A percentile compares a stretch with the other conserved stretches of the same genome.
Evolutionary conservation across 495 filamentous ascomycete genomes (phyloP).

Genomic region (Penicillium longicatenatum): DNA sequence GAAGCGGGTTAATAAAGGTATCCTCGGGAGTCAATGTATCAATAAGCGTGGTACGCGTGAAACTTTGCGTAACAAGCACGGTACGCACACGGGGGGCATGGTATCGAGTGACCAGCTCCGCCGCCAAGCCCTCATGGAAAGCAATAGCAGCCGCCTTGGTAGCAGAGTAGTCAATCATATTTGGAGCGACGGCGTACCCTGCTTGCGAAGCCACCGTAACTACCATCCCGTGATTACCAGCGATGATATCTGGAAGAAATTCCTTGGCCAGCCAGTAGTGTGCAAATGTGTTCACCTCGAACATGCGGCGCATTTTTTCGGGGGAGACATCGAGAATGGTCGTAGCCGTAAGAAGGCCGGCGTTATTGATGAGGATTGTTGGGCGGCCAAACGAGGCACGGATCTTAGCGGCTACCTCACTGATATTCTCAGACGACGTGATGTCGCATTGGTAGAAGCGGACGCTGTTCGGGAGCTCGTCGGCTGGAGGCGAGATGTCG

Average conservation of each 20-base stretch:
- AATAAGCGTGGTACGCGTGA: slow-evolving; percentile 63
- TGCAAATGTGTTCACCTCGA: slow-evolving; percentile 70
- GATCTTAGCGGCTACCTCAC: slow-evolving; percentile 49
- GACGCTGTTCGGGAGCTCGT: slow-evolving; percentile 52
- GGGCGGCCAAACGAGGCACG: slow-evolving; percentile 60
- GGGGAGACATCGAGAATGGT: slow-evolving; percentile 60
- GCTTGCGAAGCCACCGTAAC: slow-evolving; percentile 71
- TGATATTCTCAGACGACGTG: slow-evolving; percentile 52
- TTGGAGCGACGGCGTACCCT: slow-evolving; percentile 58
- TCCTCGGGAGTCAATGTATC: slow-evolving; percentile 56
- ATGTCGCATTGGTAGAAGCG: slow-evolving; percentile 68
- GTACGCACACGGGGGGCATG: slow-evolving; percentile 66
- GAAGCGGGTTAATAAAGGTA: slow-evolving; percentile 55
- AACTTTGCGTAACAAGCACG: slow-evolving; percentile 65
- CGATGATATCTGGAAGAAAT: slow-evolving; percentile 68
- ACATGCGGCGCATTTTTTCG: slow-evolving; percentile 60
- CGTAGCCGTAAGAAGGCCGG: slow-evolving; percentile 63
- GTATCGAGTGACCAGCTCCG: slow-evolving; percentile 62
- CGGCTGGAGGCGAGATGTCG: slow-evolving; percentile 65
- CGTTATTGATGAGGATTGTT: slow-evolving; percentile 76
- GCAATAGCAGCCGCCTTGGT: slow-evolving; percentile 66
- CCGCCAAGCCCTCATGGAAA: slow-evolving; percentile 70
- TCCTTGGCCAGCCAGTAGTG: slow-evolving; percentile 66
- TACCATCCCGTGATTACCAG: slow-evolving; percentile 69
- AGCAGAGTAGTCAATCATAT: slow-evolving; percentile 69